Evolutionary conservation across 106 monocot genomes (phyloP).

Genomic region (Platanthera guangdongensis): DNA sequence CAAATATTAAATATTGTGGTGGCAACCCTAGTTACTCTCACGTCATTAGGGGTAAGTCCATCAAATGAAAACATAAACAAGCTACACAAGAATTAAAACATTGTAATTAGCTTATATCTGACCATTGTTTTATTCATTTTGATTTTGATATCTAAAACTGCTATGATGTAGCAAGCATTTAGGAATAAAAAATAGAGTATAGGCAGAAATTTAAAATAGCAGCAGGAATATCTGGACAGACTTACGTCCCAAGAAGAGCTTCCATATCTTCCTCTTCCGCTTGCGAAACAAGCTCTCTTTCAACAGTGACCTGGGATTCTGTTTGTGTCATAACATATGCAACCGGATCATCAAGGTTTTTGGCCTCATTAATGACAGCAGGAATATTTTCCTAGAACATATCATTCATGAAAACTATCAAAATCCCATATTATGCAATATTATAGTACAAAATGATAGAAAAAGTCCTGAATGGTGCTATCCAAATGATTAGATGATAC

Average conservation of each 20-base stretch:
- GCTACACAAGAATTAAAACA: neutral
- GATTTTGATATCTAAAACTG: neutral
- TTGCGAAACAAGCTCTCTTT: slow-evolving; percentile 89
- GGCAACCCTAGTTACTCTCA: no score
- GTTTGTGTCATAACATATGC: slow-evolving; percentile 40
- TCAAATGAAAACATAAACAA: neutral
- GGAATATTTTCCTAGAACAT: slow-evolving; percentile 74
- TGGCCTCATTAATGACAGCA: slow-evolving; percentile 40
- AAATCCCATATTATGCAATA: neutral
- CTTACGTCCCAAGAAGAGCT: slow-evolving; percentile 96
- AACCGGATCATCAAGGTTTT: slow-evolving; percentile 40
- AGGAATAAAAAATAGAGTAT: neutral
- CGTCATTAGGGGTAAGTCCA: no score
- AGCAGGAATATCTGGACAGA: neutral
- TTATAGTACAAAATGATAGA: neutral
- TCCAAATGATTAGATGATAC: neutral
- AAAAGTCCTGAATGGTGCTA: neutral
- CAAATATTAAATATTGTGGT: no score
- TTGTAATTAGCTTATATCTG: neutral
- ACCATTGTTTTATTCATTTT: neutral
- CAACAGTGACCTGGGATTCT: slow-evolving; percentile 91
- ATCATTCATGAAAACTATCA: neutral
- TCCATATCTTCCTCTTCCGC: slow-evolving; percentile 99
- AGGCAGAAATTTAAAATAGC: neutral
- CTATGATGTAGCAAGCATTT: neutral